Percentiles rank a stretch among this genome's conserved stretches.
These are phyloP conservation scores for Astrothelium macrocarpum DNA, from an alignment of 495 filamentous ascomycete genomes.

Conservation along the genomic window DNA sequence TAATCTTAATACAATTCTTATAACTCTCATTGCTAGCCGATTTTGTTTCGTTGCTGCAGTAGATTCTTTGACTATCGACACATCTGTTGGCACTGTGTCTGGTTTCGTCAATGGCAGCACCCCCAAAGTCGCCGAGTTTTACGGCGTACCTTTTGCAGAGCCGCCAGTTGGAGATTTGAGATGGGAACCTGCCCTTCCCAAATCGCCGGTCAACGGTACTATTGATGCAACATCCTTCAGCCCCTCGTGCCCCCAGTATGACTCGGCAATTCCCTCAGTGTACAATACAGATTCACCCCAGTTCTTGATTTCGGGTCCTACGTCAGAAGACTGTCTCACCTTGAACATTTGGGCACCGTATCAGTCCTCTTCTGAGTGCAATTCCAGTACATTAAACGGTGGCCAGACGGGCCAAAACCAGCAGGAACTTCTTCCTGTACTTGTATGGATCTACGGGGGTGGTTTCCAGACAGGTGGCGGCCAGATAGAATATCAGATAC, in stretches of 20 bases:
- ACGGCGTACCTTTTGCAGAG: conserved; percentile 38
- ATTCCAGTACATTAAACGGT: not conserved
- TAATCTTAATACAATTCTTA: not conserved
- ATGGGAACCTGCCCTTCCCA: conserved; percentile 31
- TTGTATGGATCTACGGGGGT: conserved; percentile 42
- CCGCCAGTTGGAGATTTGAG: conserved; percentile 33
- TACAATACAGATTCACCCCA: conserved; percentile 4
- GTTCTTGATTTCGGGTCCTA: not conserved
- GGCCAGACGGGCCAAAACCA: not conserved
- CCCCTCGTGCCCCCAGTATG: conserved; percentile 18
- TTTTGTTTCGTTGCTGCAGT: not conserved
- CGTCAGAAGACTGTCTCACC: conserved; percentile 43
- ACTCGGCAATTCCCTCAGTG: conserved; percentile 5
- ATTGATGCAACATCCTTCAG: conserved; percentile 19
- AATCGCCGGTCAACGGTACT: conserved; percentile 5
- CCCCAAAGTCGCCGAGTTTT: conserved; percentile 37
- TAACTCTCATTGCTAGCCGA: not conserved
- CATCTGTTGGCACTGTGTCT: conserved; percentile 20
- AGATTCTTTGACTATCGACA: not conserved
- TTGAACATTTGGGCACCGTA: conserved; percentile 45
- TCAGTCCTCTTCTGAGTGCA: not conserved
- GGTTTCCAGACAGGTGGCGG: conserved; percentile 36
- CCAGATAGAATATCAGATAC: conserved; percentile 37
- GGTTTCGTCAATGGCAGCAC: conserved; percentile 34
- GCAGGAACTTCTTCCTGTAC: conserved; percentile 33